phyloP scores from a whole-genome alignment of 495 filamentous ascomycete species.

The Aspergillus carlsbadensis region DNA sequence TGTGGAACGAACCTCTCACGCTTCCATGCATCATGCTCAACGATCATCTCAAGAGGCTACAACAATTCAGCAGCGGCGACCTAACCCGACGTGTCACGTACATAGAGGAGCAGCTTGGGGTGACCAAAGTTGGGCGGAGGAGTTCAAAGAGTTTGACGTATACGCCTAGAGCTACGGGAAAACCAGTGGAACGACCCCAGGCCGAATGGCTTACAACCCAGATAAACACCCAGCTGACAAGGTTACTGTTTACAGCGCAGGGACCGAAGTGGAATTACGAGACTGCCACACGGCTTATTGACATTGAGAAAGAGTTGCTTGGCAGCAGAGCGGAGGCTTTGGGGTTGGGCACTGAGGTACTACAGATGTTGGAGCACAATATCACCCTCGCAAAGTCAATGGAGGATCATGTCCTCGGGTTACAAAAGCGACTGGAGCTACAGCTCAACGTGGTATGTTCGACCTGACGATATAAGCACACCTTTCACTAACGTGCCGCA shows the following conservation, averaged over 20 bases:
- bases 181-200: background rate
- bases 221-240: conserved; percentile 1
- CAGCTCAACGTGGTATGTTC: conserved; percentile 3
- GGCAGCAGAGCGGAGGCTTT: no score
- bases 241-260: background rate
- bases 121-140: background rate
- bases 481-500: background rate
- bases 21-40: background rate
- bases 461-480: background rate
- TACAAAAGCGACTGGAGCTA: background rate
- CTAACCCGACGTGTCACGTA: background rate
- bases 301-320: background rate
- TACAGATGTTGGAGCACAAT: background rate
- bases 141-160: background rate
- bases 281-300: background rate
- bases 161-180: background rate
- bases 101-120: background rate
- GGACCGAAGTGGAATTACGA: background rate
- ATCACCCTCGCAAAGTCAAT: background rate
- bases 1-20: background rate
- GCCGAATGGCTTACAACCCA: background rate
- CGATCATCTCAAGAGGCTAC: background rate
- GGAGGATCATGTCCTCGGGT: background rate
- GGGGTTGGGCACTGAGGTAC: background rate
- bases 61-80: background rate